phyloP scores from a whole-genome alignment of 768 basidiomycete species.

The Tylopilus plumbeoviolaceoides region DNA sequence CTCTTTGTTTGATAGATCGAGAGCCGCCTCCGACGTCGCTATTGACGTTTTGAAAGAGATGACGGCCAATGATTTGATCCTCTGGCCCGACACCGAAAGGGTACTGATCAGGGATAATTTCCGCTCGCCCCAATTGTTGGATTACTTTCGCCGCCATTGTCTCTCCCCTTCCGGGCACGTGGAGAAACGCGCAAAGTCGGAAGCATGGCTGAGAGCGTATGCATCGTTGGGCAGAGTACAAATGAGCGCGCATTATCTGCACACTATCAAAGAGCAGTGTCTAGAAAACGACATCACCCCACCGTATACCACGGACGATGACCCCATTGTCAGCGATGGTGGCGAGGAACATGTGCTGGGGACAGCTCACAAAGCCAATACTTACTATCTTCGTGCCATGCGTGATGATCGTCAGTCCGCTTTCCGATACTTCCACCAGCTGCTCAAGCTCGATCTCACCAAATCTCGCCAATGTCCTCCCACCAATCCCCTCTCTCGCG shows the following conservation, averaged over 20 bases:
- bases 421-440: constrained; percentile 41
- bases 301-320: constrained; percentile 17
- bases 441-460: constrained; percentile 29
- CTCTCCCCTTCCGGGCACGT: neutral
- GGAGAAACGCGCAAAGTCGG: constrained; percentile 2
- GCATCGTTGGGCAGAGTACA: constrained; percentile 31
- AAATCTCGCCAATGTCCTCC: constrained; percentile 7
- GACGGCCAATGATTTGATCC: constrained; percentile 40
- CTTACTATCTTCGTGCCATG: constrained; percentile 40
- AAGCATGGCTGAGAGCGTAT: constrained; percentile 21
- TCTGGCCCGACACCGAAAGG: constrained; percentile 41
- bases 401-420: constrained; percentile 41
- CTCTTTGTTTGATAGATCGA: constrained; percentile 39
- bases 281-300: constrained; percentile 14
- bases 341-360: constrained; percentile 9
- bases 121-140: constrained; percentile 47
- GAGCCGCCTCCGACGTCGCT: constrained; percentile 37
- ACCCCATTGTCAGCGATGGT: neutral
- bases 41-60: constrained; percentile 44
- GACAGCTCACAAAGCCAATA: constrained; percentile 37
- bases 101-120: constrained; percentile 47
- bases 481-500: neutral
- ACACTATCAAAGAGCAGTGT: constrained; percentile 34
- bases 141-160: constrained; percentile 34
- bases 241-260: constrained; percentile 38